Evolutionary conservation across 2,329 filamentous ascomycete species (phyloP).

Genomic region (Colletotrichum endophyticum): DNA sequence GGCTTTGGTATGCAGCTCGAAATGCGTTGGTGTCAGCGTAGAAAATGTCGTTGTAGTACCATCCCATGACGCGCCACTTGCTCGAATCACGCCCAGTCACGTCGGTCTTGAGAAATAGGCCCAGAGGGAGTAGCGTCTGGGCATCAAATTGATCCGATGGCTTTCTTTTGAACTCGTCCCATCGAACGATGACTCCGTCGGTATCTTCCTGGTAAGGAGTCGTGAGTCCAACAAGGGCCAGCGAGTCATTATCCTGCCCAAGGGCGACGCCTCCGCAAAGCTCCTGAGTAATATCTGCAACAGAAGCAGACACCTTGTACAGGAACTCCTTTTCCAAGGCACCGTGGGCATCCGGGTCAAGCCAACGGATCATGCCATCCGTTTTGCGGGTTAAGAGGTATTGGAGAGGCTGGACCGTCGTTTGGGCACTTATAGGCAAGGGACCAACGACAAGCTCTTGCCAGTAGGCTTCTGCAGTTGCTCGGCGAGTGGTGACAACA

Average conservation of each 20-base stretch:
- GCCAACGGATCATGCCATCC: constrained; percentile 34
- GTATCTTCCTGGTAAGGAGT: constrained; percentile 42
- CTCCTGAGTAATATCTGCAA: constrained; percentile 45
- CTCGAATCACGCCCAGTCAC: constrained; percentile 54
- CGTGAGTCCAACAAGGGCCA: constrained; percentile 44
- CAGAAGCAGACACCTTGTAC: constrained; percentile 31
- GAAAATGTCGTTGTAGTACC: constrained; percentile 59
- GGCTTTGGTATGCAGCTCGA: constrained; percentile 43
- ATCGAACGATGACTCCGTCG: constrained; percentile 44
- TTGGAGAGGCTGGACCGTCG: constrained; percentile 41
- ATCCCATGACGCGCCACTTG: constrained; percentile 57
- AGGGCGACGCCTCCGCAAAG: constrained; percentile 42
- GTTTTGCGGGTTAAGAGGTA: constrained; percentile 48
- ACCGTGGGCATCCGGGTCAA: constrained; percentile 41
- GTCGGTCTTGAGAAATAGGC: constrained; percentile 48
- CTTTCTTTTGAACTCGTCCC: constrained; percentile 50
- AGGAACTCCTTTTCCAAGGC: constrained; percentile 36
- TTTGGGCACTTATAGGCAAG: constrained; percentile 45
- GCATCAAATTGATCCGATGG: constrained; percentile 44
- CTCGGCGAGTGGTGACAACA: constrained; percentile 42
- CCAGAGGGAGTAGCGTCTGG: constrained; percentile 48
- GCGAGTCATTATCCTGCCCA: constrained; percentile 45
- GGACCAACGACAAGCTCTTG: constrained; percentile 55
- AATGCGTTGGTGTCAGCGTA: constrained; percentile 56
- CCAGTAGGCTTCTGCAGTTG: constrained; percentile 40